A percentile compares a stretch with the other conserved stretches of the same genome.
Evolutionary conservation across 1,284 basidiomycete species (phyloP).

Genomic region (Ustilago hordei): DNA sequence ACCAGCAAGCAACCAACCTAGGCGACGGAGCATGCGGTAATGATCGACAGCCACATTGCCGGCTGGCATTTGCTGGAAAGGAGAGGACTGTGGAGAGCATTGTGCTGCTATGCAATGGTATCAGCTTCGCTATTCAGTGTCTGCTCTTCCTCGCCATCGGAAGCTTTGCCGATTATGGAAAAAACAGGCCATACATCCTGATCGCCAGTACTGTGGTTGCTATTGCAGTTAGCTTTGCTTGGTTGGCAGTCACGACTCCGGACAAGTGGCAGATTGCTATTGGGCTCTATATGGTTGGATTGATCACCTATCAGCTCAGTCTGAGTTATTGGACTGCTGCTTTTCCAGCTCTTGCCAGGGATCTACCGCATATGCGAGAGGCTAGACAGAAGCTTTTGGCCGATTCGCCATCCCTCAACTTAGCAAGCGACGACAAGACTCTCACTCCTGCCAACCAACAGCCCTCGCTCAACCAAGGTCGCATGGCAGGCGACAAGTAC

Average conservation of each 20-base stretch:
- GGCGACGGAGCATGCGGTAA: conserved; percentile 58
- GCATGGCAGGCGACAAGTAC: conserved; percentile 74
- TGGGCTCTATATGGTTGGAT: conserved; percentile 83
- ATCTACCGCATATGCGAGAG: conserved; percentile 78
- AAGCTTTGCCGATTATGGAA: conserved; percentile 72
- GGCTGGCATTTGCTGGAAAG: conserved; percentile 72
- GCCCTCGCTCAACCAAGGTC: not conserved
- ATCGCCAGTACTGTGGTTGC: conserved; percentile 44
- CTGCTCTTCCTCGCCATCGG: conserved; percentile 82
- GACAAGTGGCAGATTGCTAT: conserved; percentile 81
- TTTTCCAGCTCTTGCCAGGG: conserved; percentile 84
- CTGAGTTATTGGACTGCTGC: conserved; percentile 84
- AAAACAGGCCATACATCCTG: conserved; percentile 47
- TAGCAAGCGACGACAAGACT: conserved; percentile 5
- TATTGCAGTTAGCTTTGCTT: conserved; percentile 44
- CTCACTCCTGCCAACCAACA: conserved; percentile 27
- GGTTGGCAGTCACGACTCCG: conserved; percentile 72
- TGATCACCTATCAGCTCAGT: conserved; percentile 83
- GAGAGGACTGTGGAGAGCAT: conserved; percentile 54
- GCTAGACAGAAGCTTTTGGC: conserved; percentile 76
- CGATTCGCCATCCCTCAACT: conserved; percentile 8
- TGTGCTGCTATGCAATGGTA: conserved; percentile 52
- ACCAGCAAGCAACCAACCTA: conserved; percentile 73
- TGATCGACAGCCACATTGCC: conserved; percentile 48
- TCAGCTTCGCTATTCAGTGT: conserved; percentile 63